A percentile compares a stretch with the other conserved stretches of the same genome.
Conservation (phyloP, 495 filamentous ascomycete genomes). For the Letharia columbiana region DNA sequence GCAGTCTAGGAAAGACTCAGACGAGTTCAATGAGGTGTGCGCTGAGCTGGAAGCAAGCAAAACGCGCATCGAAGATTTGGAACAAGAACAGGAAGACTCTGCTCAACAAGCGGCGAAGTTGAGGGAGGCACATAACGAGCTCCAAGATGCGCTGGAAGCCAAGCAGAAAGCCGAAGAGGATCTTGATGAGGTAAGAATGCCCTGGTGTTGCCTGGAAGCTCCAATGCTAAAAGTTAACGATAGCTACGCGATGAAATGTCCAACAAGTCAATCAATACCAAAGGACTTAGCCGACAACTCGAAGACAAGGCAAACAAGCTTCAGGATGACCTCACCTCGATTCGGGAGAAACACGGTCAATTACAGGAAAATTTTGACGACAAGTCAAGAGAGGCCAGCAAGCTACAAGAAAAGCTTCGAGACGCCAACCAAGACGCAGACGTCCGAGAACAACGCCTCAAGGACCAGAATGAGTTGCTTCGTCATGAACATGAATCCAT, state of each 20-base stretch:
- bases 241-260: conserved; percentile 68
- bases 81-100: conserved; percentile 38
- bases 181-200: conserved; percentile 30
- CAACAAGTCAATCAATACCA: conserved; percentile 69
- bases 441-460: conserved; percentile 35
- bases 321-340: conserved; percentile 51
- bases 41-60: conserved; percentile 46
- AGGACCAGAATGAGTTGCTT: conserved; percentile 37
- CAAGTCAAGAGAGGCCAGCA: conserved; percentile 35
- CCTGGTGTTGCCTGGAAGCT: not conserved
- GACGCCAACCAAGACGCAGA: conserved; percentile 38
- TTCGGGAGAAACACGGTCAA: conserved; percentile 49
- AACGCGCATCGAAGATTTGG: conserved; percentile 51
- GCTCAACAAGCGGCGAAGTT: conserved; percentile 45
- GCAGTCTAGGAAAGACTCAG: conserved; percentile 44
- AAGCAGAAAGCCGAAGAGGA: conserved; percentile 45
- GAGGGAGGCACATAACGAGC: conserved; percentile 49
- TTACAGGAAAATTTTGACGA: conserved; percentile 44
- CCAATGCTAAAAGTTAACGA: conserved; percentile 7
- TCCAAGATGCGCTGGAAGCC: conserved; percentile 53
- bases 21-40: conserved; percentile 44
- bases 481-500: conserved; percentile 34
- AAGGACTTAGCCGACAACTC: conserved; percentile 64
- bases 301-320: conserved; percentile 61
- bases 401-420: conserved; percentile 36